These are phyloP conservation scores for Penicillium sp. DNA, from an alignment of 2,329 filamentous ascomycete species.

Conservation along the genomic window DNA sequence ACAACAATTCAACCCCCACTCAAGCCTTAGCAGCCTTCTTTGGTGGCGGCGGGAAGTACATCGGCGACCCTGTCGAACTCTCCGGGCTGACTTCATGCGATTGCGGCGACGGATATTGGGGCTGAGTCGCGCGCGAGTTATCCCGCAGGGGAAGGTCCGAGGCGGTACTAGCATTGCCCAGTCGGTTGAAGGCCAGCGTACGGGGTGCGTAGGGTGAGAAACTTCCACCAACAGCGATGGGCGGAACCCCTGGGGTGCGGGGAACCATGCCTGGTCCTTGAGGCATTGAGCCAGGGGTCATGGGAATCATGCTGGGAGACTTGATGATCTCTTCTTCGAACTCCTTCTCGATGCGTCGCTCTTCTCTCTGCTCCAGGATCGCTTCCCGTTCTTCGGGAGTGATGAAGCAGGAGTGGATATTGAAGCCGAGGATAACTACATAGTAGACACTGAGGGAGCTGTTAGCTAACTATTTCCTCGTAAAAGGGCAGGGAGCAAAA, in stretches of 20 bases:
- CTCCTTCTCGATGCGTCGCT: constrained; percentile 33
- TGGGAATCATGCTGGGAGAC: constrained; percentile 30
- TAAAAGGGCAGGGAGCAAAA: not conserved
- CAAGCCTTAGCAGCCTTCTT: constrained; percentile 31
- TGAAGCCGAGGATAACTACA: constrained; percentile 41
- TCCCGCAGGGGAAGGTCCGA: constrained; percentile 37
- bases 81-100: constrained; percentile 13
- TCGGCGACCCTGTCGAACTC: constrained; percentile 13
- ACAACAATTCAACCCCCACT: not conserved
- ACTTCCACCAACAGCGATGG: constrained; percentile 19
- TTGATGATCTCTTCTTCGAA: constrained; percentile 36
- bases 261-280: constrained; percentile 19
- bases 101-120: constrained; percentile 17
- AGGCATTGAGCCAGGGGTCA: constrained; percentile 24
- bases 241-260: constrained; percentile 26
- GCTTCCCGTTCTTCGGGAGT: constrained; percentile 33
- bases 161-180: constrained; percentile 28
- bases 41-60: constrained; percentile 40
- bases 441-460: constrained; percentile 41
- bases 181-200: constrained; percentile 36
- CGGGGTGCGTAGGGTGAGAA: constrained; percentile 30
- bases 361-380: constrained; percentile 28
- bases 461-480: constrained; percentile 9
- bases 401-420: constrained; percentile 41
- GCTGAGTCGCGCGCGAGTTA: constrained; percentile 20